These are phyloP conservation scores for Serpula lacrymans DNA, from an alignment of 768 basidiomycete species.

Conservation along the genomic window DNA sequence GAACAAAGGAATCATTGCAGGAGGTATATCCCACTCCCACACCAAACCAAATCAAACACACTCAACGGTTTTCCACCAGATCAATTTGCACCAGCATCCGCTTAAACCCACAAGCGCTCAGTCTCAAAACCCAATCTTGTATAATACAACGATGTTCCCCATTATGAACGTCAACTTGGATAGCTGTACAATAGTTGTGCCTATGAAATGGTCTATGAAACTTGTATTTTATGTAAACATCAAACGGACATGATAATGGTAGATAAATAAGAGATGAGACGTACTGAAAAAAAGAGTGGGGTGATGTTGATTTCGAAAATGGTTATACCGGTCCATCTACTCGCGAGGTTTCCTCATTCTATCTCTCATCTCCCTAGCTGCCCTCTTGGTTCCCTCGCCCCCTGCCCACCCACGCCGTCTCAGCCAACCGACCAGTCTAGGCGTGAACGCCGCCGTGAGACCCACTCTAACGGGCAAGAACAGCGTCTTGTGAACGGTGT, in stretches of 20 bases:
- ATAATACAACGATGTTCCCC: too few relatives aligned
- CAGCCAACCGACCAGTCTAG: constrained; percentile 83
- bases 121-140: constrained; percentile 6
- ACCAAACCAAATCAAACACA: neutral
- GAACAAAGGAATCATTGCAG: constrained; percentile 65
- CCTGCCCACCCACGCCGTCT: constrained; percentile 80
- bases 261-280: too few relatives aligned
- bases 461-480: constrained; percentile 89
- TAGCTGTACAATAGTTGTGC: too few relatives aligned
- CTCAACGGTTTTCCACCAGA: neutral
- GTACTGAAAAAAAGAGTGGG: too few relatives aligned
- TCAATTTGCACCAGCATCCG: constrained; percentile 21
- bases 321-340: too few relatives aligned
- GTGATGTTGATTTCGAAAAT: too few relatives aligned
- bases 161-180: too few relatives aligned
- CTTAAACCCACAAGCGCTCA: constrained; percentile 25
- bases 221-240: too few relatives aligned
- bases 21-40: too few relatives aligned
- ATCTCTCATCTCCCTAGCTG: constrained; percentile 44
- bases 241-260: too few relatives aligned
- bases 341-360: constrained; percentile 21
- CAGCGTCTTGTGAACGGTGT: constrained; percentile 92
- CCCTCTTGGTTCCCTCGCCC: constrained; percentile 62
- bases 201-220: too few relatives aligned
- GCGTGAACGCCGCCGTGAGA: constrained; percentile 82